Conservation (phyloP, 257 asterid genomes). For the Solanum chaucha region DNA sequence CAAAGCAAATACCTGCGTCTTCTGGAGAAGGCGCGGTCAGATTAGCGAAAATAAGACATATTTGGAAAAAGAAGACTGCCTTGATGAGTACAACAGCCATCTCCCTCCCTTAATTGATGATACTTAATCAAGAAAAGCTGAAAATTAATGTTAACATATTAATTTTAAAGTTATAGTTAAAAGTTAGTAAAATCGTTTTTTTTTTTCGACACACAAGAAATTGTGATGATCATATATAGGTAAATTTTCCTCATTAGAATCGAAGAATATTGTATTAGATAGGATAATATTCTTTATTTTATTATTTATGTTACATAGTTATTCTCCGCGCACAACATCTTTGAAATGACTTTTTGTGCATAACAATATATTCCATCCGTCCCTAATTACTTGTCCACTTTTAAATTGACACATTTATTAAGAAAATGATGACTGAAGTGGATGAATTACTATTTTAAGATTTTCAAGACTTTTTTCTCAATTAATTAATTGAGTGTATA, state of each 20-base stretch:
- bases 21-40: slow-evolving; percentile 17
- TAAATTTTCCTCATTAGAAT: slow-evolving; percentile 11
- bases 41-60: not conserved
- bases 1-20: slow-evolving; percentile 24
- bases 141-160: not conserved
- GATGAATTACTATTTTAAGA: too few relatives aligned
- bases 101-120: not conserved
- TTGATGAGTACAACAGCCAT: not conserved
- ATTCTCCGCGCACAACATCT: slow-evolving; percentile 9
- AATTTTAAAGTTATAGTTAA: not conserved
- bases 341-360: slow-evolving; percentile 15
- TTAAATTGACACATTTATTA: too few relatives aligned
- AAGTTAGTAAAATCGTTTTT: not conserved
- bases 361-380: not conserved
- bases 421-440: too few relatives aligned
- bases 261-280: slow-evolving; percentile 2
- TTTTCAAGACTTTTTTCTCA: too few relatives aligned
- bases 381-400: too few relatives aligned
- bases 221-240: slow-evolving; percentile 1
- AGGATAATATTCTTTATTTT: slow-evolving; percentile 25
- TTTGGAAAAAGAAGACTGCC: not conserved
- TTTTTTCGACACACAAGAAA: not conserved
- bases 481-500: too few relatives aligned
- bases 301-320: slow-evolving; percentile 10
- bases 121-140: not conserved